Percentiles rank a stretch among this genome's conserved stretches.
Evolutionary conservation across 2,329 filamentous ascomycete species (phyloP).

Genomic region (Teratosphaeria epicoccoides): DNA sequence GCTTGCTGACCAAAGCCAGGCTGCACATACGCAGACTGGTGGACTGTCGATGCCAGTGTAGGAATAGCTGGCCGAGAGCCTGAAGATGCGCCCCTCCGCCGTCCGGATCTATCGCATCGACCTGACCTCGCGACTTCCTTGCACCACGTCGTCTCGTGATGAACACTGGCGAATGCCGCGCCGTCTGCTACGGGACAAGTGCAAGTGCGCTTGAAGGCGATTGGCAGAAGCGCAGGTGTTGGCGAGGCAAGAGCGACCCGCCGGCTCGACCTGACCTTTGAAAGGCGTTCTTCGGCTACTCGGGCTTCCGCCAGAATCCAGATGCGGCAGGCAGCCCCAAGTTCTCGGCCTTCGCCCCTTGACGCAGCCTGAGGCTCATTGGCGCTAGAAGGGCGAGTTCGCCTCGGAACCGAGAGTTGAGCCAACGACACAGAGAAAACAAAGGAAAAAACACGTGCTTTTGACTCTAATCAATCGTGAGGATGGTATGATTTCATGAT

Average conservation of each 20-base stretch:
- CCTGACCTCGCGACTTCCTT: no score
- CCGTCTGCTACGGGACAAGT: background rate
- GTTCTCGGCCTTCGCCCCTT: background rate
- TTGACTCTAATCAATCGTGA: no score
- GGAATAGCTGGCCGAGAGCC: background rate
- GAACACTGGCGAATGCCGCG: background rate
- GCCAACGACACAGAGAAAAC: no score
- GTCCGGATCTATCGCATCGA: background rate
- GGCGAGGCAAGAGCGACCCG: background rate
- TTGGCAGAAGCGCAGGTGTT: background rate
- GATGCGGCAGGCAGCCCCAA: background rate
- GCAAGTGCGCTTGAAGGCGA: background rate
- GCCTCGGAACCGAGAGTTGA: no score
- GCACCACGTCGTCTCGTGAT: background rate
- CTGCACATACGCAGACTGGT: conserved; percentile 69
- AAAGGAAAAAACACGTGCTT: no score
- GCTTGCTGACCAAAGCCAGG: conserved; percentile 63
- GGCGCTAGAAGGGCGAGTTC: no score
- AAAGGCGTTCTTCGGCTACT: background rate
- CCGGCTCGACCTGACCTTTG: background rate
- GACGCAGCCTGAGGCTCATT: no score
- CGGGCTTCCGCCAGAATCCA: background rate
- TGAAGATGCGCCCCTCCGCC: background rate
- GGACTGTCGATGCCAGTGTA: conserved; percentile 25
- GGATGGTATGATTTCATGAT: no score